Evolutionary conservation across 805 yeast species (phyloP), one percentile per base, ranked within the genome.

Genomic region (Metschnikowia picachoensis): DNA sequence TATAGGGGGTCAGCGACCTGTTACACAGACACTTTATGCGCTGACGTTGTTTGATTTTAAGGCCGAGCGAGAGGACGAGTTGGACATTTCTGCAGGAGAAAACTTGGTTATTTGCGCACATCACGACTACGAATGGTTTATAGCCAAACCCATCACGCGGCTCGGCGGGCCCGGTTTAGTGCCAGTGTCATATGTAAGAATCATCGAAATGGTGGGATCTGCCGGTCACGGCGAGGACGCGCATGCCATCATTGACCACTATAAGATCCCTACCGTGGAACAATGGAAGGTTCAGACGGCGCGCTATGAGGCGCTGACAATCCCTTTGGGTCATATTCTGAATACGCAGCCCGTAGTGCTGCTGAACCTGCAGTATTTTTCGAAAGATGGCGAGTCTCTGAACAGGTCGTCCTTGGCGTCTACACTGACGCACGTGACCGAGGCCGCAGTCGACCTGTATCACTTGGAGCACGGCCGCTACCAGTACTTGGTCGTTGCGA

Each of bases 161-260:
- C 72, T 94, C 33, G 98, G 99, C 25, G 99, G 97, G 0, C 98
- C 98, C 0, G 99, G 99, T 1, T 74, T 94, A 38, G 95, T 94
- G 8, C 99, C 99, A 0, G 91, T 88, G 5, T 79, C 87, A 15
- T 94, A 87, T 59, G 94, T 94, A 20, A 87, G 89, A 60, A 77
- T 92, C 32, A 80, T 92, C 35, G 96, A 94, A 64, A 76, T 90
- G 48, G 72, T 81, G 20, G 64, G 68, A 41, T 66, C 72, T 3
- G 25, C 37, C 6, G 33, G 13, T 15, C 41, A 36, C 33, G 73
- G 85, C 45, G 72, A 85, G 41, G 72, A 80, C 55, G 72, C 64
- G 51, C 53, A 62, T 52, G 51, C 79, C 42, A 75, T 81, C 33
- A 84, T 94, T 35, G 69, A 73, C 41, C 68, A 71, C 29, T 89